Percentiles rank a stretch among this genome's conserved stretches.
Conservation (phyloP, 2,329 filamentous ascomycete species). For the Periconia digitata region DNA sequence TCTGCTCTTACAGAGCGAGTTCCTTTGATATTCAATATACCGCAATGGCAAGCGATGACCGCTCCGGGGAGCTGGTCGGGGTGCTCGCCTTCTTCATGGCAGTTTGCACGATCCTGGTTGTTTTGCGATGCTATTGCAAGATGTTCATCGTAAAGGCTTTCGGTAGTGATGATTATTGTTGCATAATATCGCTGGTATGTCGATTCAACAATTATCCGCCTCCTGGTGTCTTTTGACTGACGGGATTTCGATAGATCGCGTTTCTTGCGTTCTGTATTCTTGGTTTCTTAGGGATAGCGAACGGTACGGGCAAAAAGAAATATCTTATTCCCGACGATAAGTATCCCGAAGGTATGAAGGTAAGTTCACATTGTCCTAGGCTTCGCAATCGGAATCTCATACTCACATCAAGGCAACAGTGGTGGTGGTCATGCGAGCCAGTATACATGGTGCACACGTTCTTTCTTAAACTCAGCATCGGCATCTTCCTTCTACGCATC, state of each 20-base stretch:
- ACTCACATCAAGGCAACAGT: conserved; percentile 3
- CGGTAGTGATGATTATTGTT: no score
- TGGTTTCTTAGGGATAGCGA: conserved; percentile 11
- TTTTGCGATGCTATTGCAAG: no score
- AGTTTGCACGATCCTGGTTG: no score
- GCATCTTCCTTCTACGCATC: conserved; percentile 56
- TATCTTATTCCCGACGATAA: conserved; percentile 16
- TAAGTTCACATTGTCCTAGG: conserved; percentile 1
- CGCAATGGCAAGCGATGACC: no score
- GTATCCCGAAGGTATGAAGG: conserved; percentile 17
- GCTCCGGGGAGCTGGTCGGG: no score
- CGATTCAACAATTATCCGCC: no score
- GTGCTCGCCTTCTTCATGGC: no score
- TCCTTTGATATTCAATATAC: no score
- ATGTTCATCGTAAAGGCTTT: no score
- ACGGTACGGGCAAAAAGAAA: conserved; percentile 18
- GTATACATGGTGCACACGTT: conserved; percentile 16
- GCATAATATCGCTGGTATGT: no score
- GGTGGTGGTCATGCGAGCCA: conserved; percentile 21
- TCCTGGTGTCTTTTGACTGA: no score
- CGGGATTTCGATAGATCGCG: conserved; percentile 6
- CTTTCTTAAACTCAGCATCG: conserved; percentile 54
- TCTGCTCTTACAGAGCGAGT: no score
- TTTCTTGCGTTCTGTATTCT: conserved; percentile 17
- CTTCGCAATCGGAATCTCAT: neutral